Evolutionary conservation across 2,329 filamentous ascomycete genomes (phyloP).

Genomic region (Triangularia verruculosa): DNA sequence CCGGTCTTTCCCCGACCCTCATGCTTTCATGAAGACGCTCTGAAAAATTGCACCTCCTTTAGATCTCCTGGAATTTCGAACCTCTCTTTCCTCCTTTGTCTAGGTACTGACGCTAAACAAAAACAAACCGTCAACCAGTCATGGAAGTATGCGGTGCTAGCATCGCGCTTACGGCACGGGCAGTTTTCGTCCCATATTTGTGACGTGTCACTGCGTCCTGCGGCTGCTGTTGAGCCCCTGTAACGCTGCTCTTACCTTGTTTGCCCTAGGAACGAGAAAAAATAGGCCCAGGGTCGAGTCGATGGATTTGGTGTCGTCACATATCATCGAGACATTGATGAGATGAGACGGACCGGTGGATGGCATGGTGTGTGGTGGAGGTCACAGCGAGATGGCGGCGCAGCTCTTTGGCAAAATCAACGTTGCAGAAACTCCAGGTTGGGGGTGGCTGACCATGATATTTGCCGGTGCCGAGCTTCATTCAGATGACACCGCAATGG

Average conservation of each 20-base stretch:
- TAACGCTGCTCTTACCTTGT: not conserved
- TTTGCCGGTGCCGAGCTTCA: not conserved
- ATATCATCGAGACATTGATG: not conserved
- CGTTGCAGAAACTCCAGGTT: not conserved
- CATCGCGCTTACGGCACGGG: not conserved
- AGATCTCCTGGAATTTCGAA: not conserved
- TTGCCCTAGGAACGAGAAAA: not conserved
- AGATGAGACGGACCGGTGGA: not conserved
- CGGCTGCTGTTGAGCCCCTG: not conserved
- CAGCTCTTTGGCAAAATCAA: not conserved
- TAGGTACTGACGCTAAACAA: not conserved
- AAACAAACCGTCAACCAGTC: not conserved
- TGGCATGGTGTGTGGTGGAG: not conserved
- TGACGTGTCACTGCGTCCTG: not conserved
- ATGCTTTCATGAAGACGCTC: not conserved
- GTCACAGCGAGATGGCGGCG: not conserved
- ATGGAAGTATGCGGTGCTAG: not conserved
- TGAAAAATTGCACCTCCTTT: not conserved
- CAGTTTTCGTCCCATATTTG: not conserved
- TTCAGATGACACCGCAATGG: not conserved
- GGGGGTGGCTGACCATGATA: not conserved
- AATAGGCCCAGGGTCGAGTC: not conserved
- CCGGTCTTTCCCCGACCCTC: not conserved
- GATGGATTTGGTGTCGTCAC: not conserved
- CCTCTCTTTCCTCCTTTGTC: no score